Conservation (phyloP, 768 basidiomycete species). For the Tylopilus vinaceipallidus region DNA sequence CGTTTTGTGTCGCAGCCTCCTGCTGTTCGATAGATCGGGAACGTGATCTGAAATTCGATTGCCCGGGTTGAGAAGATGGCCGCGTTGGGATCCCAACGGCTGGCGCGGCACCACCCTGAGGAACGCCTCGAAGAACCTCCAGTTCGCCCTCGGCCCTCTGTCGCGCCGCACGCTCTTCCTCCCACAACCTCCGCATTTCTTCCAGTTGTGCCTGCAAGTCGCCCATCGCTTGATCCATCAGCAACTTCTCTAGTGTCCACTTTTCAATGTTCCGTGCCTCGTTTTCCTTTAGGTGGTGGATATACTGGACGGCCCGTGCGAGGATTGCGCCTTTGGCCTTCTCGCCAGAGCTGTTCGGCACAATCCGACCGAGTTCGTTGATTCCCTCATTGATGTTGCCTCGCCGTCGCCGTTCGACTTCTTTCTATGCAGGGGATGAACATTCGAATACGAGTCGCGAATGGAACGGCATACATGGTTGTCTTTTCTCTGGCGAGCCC, state of each 20-base stretch:
- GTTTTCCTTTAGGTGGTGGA: conserved; percentile 87
- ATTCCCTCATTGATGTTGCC: conserved; percentile 98
- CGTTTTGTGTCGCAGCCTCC: conserved; percentile 17
- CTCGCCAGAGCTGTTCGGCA: conserved; percentile 85
- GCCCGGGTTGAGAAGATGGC: conserved; percentile 17
- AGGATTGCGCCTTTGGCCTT: conserved; percentile 91
- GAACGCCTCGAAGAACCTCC: conserved; percentile 46
- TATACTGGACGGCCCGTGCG: conserved; percentile 84
- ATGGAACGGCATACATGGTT: conserved; percentile 60
- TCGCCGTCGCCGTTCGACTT: conserved; percentile 91
- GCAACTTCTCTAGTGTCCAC: conserved; percentile 89
- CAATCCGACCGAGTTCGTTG: conserved; percentile 83
- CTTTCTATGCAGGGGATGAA: conserved; percentile 65
- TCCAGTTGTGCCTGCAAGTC: conserved; percentile 82
- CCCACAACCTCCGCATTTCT: conserved; percentile 78
- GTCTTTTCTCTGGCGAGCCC: conserved; percentile 77
- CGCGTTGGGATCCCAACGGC: conserved; percentile 8
- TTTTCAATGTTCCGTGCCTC: conserved; percentile 90
- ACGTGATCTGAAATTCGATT: conserved; percentile 15
- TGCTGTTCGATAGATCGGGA: conserved; percentile 31
- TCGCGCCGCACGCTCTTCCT: conserved; percentile 65
- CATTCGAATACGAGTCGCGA: background rate
- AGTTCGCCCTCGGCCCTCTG: conserved; percentile 65
- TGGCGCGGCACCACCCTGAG: conserved; percentile 12
- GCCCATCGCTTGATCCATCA: conserved; percentile 92